phyloP scores from a whole-genome alignment of 129 eudicot species.

The Saussurea involucrata region DNA sequence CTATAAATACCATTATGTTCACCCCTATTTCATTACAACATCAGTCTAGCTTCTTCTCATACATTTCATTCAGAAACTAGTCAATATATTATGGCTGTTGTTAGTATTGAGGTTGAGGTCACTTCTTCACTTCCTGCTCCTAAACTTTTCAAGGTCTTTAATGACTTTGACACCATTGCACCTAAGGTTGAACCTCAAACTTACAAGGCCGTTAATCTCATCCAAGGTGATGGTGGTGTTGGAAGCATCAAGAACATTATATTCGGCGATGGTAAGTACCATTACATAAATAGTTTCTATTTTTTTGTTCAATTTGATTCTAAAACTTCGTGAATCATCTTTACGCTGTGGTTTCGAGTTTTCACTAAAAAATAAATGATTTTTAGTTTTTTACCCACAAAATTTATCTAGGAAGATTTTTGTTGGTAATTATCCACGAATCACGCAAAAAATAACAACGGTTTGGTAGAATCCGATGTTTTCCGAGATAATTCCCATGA shows the following conservation, averaged over 20 bases:
- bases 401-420: too few relatives aligned
- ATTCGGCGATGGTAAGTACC: constrained; percentile 36
- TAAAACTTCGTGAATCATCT: not conserved
- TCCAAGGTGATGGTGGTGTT: constrained; percentile 47
- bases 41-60: not conserved
- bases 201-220: constrained; percentile 26
- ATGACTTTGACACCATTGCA: constrained; percentile 29
- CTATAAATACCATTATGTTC: not conserved
- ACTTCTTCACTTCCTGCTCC: constrained; percentile 35
- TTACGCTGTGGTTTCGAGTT: too few relatives aligned
- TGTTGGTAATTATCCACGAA: too few relatives aligned
- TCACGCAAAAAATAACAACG: too few relatives aligned
- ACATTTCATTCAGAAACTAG: not conserved
- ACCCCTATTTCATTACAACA: not conserved
- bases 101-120: constrained; percentile 24
- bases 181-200: constrained; percentile 38
- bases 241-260: constrained; percentile 35
- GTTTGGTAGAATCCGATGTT: too few relatives aligned
- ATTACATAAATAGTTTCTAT: not conserved
- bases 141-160: constrained; percentile 30
- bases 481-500: too few relatives aligned
- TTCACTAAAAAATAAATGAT: too few relatives aligned
- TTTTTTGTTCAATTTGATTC: not conserved
- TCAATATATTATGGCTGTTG: constrained; percentile 36
- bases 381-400: too few relatives aligned